Evolutionary conservation across 1,284 basidiomycete species (phyloP).

Genomic region (Boletus chippewaensis): DNA sequence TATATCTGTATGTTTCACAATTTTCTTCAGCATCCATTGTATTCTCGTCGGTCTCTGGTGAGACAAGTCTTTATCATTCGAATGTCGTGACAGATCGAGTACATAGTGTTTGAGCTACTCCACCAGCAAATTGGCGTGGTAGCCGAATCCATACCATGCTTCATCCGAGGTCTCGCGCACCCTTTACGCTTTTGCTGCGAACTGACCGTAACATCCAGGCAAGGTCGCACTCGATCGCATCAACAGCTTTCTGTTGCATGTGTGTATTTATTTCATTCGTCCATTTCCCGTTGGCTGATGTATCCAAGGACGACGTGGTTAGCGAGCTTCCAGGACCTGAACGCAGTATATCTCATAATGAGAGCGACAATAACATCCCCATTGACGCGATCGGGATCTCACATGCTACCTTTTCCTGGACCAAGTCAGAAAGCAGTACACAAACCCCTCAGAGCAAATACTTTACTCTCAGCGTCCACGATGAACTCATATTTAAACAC

Average conservation of each 20-base stretch:
- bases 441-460: constrained; percentile 22
- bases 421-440: constrained; percentile 14
- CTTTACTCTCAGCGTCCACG: constrained; percentile 46
- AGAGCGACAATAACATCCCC: not conserved
- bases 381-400: constrained; percentile 29
- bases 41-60: constrained; percentile 30
- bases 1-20: not conserved
- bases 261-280: not conserved
- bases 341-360: not conserved
- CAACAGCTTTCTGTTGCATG: constrained; percentile 19
- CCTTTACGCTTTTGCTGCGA: not conserved
- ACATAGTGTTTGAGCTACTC: constrained; percentile 27
- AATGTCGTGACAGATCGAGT: not conserved
- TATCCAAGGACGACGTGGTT: constrained; percentile 4
- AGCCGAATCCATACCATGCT: constrained; percentile 19
- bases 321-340: constrained; percentile 7
- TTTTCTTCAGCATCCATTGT: constrained; percentile 24
- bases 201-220: constrained; percentile 2
- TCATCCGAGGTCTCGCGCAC: constrained; percentile 23
- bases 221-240: constrained; percentile 10
- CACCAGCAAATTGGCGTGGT: constrained; percentile 19
- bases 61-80: constrained; percentile 3
- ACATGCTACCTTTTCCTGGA: constrained; percentile 33
- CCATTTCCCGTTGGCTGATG: not conserved
- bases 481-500: constrained; percentile 51